A percentile compares a stretch with the other conserved stretches of the same genome.
These are phyloP conservation scores for Mycena kentingensis DNA, from an alignment of 768 basidiomycete genomes.

Conservation along the genomic window DNA sequence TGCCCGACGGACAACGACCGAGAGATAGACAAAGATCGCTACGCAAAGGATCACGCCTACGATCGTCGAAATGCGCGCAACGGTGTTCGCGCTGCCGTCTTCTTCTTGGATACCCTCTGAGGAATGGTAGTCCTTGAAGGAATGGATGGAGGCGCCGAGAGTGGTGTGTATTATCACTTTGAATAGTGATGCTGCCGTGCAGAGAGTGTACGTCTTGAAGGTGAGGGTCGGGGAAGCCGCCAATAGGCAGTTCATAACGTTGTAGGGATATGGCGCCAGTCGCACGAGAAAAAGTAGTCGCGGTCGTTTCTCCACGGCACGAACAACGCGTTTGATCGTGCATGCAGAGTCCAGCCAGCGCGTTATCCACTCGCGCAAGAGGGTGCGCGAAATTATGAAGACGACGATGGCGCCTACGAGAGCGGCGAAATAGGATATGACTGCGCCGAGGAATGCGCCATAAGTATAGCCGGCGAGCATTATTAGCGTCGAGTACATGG, in stretches of 20 bases:
- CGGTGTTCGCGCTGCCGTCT: slow-evolving; percentile 47
- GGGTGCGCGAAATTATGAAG: slow-evolving; percentile 74
- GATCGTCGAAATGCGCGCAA: slow-evolving; percentile 65
- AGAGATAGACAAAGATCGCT: slow-evolving; percentile 77
- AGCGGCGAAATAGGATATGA: slow-evolving; percentile 86
- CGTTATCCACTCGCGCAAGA: slow-evolving; percentile 70
- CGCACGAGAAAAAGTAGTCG: slow-evolving; percentile 89
- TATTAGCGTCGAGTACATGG: slow-evolving; percentile 92
- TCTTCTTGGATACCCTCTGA: slow-evolving; percentile 38
- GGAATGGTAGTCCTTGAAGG: slow-evolving; percentile 70
- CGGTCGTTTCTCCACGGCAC: slow-evolving; percentile 85
- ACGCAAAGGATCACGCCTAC: slow-evolving; percentile 71
- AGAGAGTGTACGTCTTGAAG: slow-evolving; percentile 73
- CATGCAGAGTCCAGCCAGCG: slow-evolving; percentile 71
- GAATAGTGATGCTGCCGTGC: slow-evolving; percentile 83
- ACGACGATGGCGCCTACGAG: slow-evolving; percentile 83
- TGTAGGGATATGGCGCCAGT: slow-evolving; percentile 89
- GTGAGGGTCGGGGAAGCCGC: slow-evolving; percentile 85
- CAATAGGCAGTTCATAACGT: slow-evolving; percentile 93
- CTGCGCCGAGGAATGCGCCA: slow-evolving; percentile 79
- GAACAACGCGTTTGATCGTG: slow-evolving; percentile 77
- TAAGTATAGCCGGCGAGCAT: slow-evolving; percentile 91
- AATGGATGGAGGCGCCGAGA: slow-evolving; percentile 82
- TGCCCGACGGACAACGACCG: slow-evolving; percentile 72
- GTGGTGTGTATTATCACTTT: slow-evolving; percentile 91